Evolutionary conservation across 257 asterid species (phyloP).

Genomic region (Haberlea rhodopensis): DNA sequence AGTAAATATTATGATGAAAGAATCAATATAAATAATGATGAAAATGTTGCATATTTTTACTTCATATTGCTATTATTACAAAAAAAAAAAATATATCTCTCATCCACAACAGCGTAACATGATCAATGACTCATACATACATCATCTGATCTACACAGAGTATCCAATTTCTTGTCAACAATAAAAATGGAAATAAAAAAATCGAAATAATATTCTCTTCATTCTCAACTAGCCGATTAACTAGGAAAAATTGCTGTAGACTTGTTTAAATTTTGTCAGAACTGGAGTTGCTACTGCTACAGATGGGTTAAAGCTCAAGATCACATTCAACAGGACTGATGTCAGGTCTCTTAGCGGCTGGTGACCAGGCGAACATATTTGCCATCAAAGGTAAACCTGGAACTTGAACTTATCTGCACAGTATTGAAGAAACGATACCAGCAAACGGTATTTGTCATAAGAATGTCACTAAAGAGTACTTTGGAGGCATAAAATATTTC

Average conservation of each 20-base stretch:
- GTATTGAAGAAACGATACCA: slow-evolving; percentile 1
- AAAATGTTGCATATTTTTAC: too few species aligned
- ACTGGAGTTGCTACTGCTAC: background rate
- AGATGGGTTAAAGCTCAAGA: background rate
- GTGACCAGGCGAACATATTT: slow-evolving; percentile 52
- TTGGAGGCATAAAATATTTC: background rate
- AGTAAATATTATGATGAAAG: too few species aligned
- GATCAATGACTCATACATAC: background rate
- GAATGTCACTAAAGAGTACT: background rate
- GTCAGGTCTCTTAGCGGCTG: slow-evolving; percentile 31
- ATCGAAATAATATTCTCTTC: background rate
- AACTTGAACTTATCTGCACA: slow-evolving; percentile 66
- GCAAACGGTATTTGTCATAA: background rate
- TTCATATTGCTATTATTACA: too few species aligned
- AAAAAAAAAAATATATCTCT: too few species aligned
- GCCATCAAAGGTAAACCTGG: slow-evolving; percentile 57
- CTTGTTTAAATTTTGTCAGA: background rate
- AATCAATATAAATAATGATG: too few species aligned
- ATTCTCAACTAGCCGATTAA: background rate
- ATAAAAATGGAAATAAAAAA: background rate
- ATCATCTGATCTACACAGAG: background rate
- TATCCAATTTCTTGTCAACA: too few species aligned
- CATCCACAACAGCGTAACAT: background rate
- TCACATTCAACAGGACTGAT: background rate
- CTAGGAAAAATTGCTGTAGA: background rate